phyloP scores from a whole-genome alignment of 495 filamentous ascomycete species.

The Neurospora terricola region DNA sequence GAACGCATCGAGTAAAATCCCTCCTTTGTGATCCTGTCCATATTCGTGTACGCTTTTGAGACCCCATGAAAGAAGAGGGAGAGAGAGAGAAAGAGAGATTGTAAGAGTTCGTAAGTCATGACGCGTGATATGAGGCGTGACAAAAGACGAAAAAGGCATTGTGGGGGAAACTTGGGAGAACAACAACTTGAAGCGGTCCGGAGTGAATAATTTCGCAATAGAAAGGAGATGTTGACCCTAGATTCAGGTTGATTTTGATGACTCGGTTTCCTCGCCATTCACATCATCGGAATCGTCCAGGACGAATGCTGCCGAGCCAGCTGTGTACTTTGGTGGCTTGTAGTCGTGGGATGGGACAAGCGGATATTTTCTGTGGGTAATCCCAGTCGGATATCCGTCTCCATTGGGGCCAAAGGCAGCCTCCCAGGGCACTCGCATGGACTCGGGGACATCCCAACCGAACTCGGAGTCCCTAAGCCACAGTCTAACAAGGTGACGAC shows the following conservation, averaged over 20 bases:
- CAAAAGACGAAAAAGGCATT: neutral
- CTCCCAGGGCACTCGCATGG: conserved; percentile 35
- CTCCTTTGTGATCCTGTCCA: neutral
- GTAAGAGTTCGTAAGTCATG: neutral
- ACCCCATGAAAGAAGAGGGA: neutral
- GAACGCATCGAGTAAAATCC: neutral
- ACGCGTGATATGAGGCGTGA: neutral
- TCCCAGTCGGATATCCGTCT: conserved; percentile 6
- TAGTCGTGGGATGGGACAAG: conserved; percentile 29
- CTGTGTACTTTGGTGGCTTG: conserved; percentile 32
- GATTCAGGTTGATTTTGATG: neutral
- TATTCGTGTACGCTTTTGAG: neutral
- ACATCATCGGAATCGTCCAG: conserved; percentile 26
- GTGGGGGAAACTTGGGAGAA: neutral
- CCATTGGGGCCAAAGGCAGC: conserved; percentile 26
- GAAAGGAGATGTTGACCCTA: neutral
- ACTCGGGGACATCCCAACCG: conserved; percentile 30
- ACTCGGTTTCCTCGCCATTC: conserved; percentile 2
- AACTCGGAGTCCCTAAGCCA: conserved; percentile 37
- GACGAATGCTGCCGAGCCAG: conserved; percentile 35
- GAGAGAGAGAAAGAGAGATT: neutral
- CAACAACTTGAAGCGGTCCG: neutral
- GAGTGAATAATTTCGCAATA: neutral
- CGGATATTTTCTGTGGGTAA: conserved; percentile 23
- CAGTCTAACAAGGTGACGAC: conserved; percentile 41